Evolutionary conservation across 2,329 filamentous ascomycete species (phyloP), one percentile per base, ranked within the genome.

Genomic region (Diaporthe helianthi): DNA sequence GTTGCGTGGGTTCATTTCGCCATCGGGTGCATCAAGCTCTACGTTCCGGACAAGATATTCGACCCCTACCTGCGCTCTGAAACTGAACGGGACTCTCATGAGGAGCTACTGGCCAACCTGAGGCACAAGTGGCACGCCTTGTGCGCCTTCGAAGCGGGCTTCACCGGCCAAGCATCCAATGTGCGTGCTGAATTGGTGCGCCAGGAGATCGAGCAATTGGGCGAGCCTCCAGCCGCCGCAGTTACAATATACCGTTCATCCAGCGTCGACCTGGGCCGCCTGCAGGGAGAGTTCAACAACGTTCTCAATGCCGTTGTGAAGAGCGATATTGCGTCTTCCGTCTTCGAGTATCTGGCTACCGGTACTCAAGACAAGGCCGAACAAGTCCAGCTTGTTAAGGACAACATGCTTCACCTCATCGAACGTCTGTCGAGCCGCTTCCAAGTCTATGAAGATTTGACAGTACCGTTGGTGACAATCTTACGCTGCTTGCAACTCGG

Each of bases 201-300:
- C 73, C 77, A 87, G 44, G 89, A 94, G 67, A 83, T 94, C 6
- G 76, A 77, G 6, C 82, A 82, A 4, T 80, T 97, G 69, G 93
- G 93, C 0, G 83, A 87, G 33, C 87, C 90, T 12, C 92, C 93
- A 0, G 82, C 87, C 24, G 84, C 87, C 10, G 86, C 90, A 10
- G 81, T 86, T 68, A 83, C 88, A 17, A 89, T 97, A 24, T 93
- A 90, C 76, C 87, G 95, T 31, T 93, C 94, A 0, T 80, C 84
- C 15, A 78, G 81, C 1, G 93, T 92, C 0, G 87, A 93, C 73
- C 83, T 97, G 13, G 82, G 85, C 66, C 83, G 90, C 52, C 81
- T 98, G 4, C 94, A 98, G 74, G 91, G 91, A 10, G 93, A 98
- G 74, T 95, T 98, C 75, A 87, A 86, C 65, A 94, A 92, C 71